Conservation (phyloP, 73 alveolate genomes). For the Uronychia setigera region DNA sequence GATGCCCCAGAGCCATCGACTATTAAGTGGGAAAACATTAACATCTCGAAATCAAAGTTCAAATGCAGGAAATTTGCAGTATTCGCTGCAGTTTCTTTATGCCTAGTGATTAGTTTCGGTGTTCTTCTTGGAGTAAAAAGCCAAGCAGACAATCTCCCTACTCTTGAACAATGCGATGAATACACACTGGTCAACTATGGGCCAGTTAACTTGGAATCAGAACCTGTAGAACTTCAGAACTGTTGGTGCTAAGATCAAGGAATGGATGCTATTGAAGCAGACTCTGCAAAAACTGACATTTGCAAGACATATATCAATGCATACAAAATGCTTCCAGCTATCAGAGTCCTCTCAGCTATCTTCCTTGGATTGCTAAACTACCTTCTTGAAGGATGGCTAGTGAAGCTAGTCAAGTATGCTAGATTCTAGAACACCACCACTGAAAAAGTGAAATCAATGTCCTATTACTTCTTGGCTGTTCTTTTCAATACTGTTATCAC, state of each 20-base stretch:
- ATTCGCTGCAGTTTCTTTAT: not conserved
- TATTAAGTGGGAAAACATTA: constrained; percentile 5
- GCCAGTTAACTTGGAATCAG: not conserved
- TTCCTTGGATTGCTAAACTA: not conserved
- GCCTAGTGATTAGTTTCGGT: not conserved
- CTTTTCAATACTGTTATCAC: not conserved
- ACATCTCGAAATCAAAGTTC: not conserved
- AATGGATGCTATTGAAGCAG: not conserved
- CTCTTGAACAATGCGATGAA: not conserved
- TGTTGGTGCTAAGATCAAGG: not conserved
- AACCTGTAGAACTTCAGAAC: not conserved
- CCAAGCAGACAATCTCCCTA: not conserved
- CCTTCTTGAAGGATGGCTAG: not conserved
- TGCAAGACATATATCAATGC: not conserved
- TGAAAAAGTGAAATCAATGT: not conserved
- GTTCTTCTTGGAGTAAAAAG: not conserved
- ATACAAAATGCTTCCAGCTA: not conserved
- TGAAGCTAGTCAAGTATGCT: not conserved
- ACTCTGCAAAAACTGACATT: not conserved
- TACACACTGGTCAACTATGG: not conserved
- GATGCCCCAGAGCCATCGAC: constrained; percentile 12
- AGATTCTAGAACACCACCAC: not conserved
- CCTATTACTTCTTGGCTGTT: not conserved
- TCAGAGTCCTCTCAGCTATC: not conserved
- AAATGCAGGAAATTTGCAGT: not conserved